phyloP scores from a whole-genome alignment of 257 asterid species.

The Knoxia roxburghii region DNA sequence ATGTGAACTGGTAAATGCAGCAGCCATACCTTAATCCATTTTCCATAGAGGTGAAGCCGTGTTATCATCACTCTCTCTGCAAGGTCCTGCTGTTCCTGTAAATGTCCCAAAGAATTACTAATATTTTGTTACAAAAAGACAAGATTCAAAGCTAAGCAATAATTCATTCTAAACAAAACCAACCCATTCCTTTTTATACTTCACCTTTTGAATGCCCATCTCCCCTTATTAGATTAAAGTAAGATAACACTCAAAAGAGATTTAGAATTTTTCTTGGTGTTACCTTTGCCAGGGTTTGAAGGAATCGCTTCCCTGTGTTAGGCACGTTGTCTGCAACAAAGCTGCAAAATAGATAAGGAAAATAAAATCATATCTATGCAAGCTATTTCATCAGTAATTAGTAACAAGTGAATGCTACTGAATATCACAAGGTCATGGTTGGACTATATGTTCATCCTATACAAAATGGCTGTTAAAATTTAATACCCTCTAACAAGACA shows the following conservation, averaged over 20 bases:
- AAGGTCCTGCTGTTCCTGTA: conserved; percentile 64
- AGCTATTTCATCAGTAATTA: not conserved
- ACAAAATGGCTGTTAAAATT: not conserved
- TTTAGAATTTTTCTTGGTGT: not conserved
- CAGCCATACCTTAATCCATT: conserved; percentile 60
- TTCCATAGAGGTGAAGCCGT: conserved; percentile 52
- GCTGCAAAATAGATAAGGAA: conserved; percentile 29
- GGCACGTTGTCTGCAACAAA: conserved; percentile 49
- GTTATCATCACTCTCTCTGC: conserved; percentile 81
- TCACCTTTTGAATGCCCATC: not conserved
- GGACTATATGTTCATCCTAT: not conserved
- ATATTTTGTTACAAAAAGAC: too few species aligned
- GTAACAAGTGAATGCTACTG: not conserved
- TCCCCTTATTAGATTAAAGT: not conserved
- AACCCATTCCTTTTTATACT: not conserved
- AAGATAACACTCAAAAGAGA: not conserved
- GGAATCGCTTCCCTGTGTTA: conserved; percentile 42
- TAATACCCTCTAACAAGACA: not conserved
- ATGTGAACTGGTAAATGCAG: not conserved
- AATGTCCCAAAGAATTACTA: not conserved
- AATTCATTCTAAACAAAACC: not conserved
- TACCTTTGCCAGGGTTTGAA: conserved; percentile 61
- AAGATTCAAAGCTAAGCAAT: too few species aligned
- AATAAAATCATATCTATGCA: not conserved
- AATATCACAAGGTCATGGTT: not conserved